A percentile compares a stretch with the other conserved stretches of the same genome.
phyloP scores from a whole-genome alignment of 768 basidiomycete species.

The Lactarius hengduanensis region DNA sequence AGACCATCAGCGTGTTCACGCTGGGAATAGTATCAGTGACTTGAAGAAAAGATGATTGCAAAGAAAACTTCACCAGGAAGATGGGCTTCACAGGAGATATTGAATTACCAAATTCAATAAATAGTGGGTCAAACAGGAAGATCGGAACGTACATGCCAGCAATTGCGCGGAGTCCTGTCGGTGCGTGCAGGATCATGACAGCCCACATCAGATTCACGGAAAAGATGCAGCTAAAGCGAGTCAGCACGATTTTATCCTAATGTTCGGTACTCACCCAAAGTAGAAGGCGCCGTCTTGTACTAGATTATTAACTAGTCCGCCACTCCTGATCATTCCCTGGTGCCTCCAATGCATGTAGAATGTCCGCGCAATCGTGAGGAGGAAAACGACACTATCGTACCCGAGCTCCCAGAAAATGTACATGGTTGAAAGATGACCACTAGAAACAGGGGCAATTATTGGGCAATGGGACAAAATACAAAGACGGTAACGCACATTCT shows the following conservation, averaged over 20 bases:
- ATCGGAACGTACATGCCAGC: slow-evolving; percentile 22
- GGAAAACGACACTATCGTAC: slow-evolving; percentile 25
- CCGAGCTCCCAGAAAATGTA: slow-evolving; percentile 29
- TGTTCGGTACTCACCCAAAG: slow-evolving; percentile 21
- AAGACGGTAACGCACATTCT: slow-evolving; percentile 14
- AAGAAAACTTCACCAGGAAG: slow-evolving; percentile 19
- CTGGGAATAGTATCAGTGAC: slow-evolving; percentile 6
- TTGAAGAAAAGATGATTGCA: not conserved
- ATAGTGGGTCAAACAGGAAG: not conserved
- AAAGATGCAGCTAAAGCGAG: slow-evolving; percentile 23
- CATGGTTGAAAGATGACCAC: slow-evolving; percentile 22
- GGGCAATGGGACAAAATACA: not conserved
- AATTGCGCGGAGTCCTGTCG: slow-evolving; percentile 28
- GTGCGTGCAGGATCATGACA: slow-evolving; percentile 28
- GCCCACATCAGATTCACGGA: slow-evolving; percentile 28
- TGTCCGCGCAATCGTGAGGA: slow-evolving; percentile 27
- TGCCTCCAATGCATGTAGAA: slow-evolving; percentile 25
- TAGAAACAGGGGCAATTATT: not conserved
- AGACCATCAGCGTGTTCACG: slow-evolving; percentile 26
- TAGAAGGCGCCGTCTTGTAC: slow-evolving; percentile 27
- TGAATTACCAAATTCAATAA: not conserved
- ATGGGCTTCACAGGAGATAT: slow-evolving; percentile 16
- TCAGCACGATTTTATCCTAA: not conserved
- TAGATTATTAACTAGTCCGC: slow-evolving; percentile 11
- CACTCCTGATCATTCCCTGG: not conserved